Evolutionary conservation across 345 rosid species (phyloP).

Genomic region (Gossypium stocksii): DNA sequence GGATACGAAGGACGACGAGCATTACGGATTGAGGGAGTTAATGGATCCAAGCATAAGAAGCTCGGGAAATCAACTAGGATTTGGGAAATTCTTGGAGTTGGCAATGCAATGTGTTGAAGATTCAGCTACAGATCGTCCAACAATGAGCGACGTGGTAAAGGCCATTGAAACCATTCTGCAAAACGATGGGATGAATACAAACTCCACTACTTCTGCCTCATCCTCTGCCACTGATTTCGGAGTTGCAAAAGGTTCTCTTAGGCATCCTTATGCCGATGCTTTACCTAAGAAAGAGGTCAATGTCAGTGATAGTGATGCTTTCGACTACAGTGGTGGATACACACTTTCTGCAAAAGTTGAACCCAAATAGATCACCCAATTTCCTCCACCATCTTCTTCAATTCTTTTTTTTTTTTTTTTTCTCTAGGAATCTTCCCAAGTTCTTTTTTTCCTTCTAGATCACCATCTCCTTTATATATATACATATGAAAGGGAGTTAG

Average conservation of each 20-base stretch:
- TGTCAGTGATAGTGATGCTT: constrained; percentile 30
- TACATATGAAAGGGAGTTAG: not conserved
- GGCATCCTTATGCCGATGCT: constrained; percentile 46
- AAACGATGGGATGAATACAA: constrained; percentile 59
- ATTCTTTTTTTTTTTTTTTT: not conserved
- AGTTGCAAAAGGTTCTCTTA: constrained; percentile 34
- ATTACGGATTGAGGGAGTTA: constrained; percentile 59
- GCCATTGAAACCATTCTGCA: not conserved
- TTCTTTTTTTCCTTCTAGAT: not conserved
- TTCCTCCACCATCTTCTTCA: not conserved
- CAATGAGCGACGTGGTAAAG: constrained; percentile 14
- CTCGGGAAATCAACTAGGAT: constrained; percentile 41
- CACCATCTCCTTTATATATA: not conserved
- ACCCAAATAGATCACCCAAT: constrained; percentile 44
- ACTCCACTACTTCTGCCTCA: constrained; percentile 75
- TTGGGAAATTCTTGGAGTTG: constrained; percentile 60
- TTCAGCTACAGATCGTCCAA: constrained; percentile 75
- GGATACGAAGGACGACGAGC: constrained; percentile 54
- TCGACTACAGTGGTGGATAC: constrained; percentile 76
- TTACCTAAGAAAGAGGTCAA: constrained; percentile 36
- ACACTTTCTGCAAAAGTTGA: constrained; percentile 52
- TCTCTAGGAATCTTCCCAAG: not conserved
- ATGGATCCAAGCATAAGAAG: constrained; percentile 60
- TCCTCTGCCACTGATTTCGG: constrained; percentile 76
- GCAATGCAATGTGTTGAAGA: constrained; percentile 87